These are phyloP conservation scores for Claviceps sp. DNA, from an alignment of 2,329 filamentous ascomycete genomes.

Conservation along the genomic window DNA sequence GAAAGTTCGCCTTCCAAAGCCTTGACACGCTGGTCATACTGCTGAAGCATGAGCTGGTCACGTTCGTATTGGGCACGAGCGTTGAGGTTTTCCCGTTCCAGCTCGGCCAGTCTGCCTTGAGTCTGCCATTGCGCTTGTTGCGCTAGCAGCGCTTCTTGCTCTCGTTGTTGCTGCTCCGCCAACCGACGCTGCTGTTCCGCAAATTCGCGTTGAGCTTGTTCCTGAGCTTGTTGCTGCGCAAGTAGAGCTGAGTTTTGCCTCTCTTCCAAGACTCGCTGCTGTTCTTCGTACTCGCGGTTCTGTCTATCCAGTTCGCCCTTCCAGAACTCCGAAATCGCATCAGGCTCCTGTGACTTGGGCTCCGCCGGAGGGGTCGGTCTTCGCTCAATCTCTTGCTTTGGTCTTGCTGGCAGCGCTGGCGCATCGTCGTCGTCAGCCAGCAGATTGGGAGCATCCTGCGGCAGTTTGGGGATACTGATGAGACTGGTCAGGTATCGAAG, in stretches of 20 bases:
- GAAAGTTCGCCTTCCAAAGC: constrained; percentile 75
- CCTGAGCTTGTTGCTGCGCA: constrained; percentile 67
- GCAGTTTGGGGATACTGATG: constrained; percentile 90
- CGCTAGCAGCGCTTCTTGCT: constrained; percentile 77
- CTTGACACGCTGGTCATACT: constrained; percentile 92
- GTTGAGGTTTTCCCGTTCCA: constrained; percentile 90
- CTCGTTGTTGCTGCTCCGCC: constrained; percentile 77
- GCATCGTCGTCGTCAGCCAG: constrained; percentile 73
- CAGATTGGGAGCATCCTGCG: constrained; percentile 84
- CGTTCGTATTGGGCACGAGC: constrained; percentile 90
- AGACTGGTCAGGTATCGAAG: constrained; percentile 90
- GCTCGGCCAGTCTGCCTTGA: constrained; percentile 85
- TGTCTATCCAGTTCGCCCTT: constrained; percentile 82
- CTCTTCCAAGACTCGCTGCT: constrained; percentile 78
- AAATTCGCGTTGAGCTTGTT: constrained; percentile 87
- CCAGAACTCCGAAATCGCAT: constrained; percentile 97
- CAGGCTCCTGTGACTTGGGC: constrained; percentile 65
- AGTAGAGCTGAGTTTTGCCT: constrained; percentile 72
- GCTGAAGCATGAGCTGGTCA: constrained; percentile 93
- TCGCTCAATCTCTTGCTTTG: constrained; percentile 58
- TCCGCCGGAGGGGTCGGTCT: constrained; percentile 56
- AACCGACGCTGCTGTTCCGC: constrained; percentile 85
- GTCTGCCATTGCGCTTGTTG: constrained; percentile 91
- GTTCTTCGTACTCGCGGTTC: constrained; percentile 88
- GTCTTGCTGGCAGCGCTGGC: constrained; percentile 70